These are phyloP conservation scores for Pleurotus djamor DNA, from an alignment of 768 basidiomycete genomes.

Conservation along the genomic window DNA sequence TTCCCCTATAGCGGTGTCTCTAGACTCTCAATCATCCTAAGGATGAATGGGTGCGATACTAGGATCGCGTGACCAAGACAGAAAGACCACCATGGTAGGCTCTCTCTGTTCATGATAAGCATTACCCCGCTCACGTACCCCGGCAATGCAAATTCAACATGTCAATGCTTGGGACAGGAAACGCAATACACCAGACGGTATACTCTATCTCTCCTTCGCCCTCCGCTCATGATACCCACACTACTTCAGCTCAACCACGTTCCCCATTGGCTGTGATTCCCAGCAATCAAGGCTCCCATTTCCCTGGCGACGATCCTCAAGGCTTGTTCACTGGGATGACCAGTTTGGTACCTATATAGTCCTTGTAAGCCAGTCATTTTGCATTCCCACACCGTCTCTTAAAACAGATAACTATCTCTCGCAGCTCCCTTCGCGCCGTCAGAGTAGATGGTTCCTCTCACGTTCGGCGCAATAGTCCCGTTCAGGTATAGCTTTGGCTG, in stretches of 20 bases:
- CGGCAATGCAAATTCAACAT: too few species aligned
- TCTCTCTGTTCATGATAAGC: too few species aligned
- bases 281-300: slow-evolving; percentile 44
- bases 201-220: too few species aligned
- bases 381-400: slow-evolving; percentile 19
- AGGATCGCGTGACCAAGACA: too few species aligned
- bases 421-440: slow-evolving; percentile 38
- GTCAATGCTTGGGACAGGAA: too few species aligned
- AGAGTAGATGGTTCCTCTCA: slow-evolving; percentile 34
- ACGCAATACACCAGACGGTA: too few species aligned
- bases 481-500: slow-evolving; percentile 41
- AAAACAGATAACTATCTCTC: slow-evolving; percentile 63
- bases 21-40: too few species aligned
- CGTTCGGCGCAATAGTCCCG: slow-evolving; percentile 46
- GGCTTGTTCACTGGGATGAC: slow-evolving; percentile 61
- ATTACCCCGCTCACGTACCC: too few species aligned
- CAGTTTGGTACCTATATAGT: slow-evolving; percentile 44
- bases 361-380: slow-evolving; percentile 12
- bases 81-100: too few species aligned
- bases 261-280: slow-evolving; percentile 40
- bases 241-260: slow-evolving; percentile 44
- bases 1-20: too few species aligned
- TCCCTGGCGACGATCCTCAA: slow-evolving; percentile 52
- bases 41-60: too few species aligned
- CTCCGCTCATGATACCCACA: too few species aligned